Evolutionary conservation across 345 rosid species (phyloP), one percentile per base, ranked within the genome.

Genomic region (Citrus trifoliata): DNA sequence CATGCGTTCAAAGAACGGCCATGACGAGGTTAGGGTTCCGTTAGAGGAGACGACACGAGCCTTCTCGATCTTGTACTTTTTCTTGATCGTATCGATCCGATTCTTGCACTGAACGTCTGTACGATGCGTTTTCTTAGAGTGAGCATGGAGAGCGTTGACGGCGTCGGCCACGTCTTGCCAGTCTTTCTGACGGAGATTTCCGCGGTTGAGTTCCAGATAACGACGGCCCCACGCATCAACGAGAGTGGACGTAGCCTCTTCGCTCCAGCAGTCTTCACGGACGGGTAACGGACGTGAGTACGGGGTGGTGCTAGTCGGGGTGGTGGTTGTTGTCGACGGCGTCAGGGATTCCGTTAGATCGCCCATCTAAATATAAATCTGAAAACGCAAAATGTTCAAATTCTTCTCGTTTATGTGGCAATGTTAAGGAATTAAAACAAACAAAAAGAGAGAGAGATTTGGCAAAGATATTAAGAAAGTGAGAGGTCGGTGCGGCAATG

Each of bases 191-290:
- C 99, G 99, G 67, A 97, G 98, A 72, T 91, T 90, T 2, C 99
- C 99, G 1, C 99, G 91, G 88, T 81, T 92, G 51, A 97, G 98
- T 69, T 94, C 95, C 60, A 97, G 35, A 82, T 89, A 97, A 32
- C 98, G 95, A 48, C 88, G 76, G 21, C 99, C 99, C 99, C 99
- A 97, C 24, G 95, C 91, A 68, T 93, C 95, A 76, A 97, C 90
- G 38, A 97, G 97, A 60, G 99, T 97, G 55, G 91, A 88, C 21
- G 98, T 97, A 32, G 99, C 99, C 72, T 93, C 99, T 82, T 94
- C 98, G 83, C 95, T 93, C 99, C 99, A 97, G 88, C 97, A 97
- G 74, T 97, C 99, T 51, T 97, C 99, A 3, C 99, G 92, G 66
- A 91, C 88, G 4, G 99, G 93, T 9, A 92, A 65, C 71, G 89